phyloP scores from a whole-genome alignment of 192 early-diverging fungal species.

The Lobosporangium transversale region DNA sequence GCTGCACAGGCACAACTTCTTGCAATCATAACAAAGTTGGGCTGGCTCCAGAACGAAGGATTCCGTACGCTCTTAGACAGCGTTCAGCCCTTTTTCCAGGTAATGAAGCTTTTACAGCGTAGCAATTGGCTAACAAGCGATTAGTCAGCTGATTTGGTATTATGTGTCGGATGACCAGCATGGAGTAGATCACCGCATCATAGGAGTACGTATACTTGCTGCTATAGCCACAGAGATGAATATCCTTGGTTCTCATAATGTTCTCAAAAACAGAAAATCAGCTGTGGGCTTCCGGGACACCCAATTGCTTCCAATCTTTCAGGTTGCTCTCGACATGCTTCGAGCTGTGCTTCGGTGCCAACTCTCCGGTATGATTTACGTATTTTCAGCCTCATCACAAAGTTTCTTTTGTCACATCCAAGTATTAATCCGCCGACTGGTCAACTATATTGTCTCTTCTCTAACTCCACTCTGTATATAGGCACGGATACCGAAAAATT shows the following conservation, averaged over 20 bases:
- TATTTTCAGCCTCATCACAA: too few species aligned
- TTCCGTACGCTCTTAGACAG: conserved; percentile 65
- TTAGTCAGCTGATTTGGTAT: too few species aligned
- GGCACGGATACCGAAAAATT: conserved; percentile 16
- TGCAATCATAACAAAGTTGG: conserved; percentile 70
- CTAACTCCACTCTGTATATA: too few species aligned
- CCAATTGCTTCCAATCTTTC: conserved; percentile 43
- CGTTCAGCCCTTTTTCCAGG: conserved; percentile 68
- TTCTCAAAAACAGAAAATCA: conserved; percentile 27
- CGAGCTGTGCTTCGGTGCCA: conserved; percentile 19
- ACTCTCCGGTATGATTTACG: conserved; percentile 22
- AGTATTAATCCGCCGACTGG: too few species aligned
- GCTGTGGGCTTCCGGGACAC: conserved; percentile 45
- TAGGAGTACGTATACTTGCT: conserved; percentile 20
- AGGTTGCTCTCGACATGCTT: conserved; percentile 24
- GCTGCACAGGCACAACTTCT: conserved; percentile 67
- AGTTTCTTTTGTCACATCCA: too few species aligned
- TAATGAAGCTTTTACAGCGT: too few species aligned
- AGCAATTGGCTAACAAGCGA: too few species aligned
- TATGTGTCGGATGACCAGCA: too few species aligned
- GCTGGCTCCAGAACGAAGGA: conserved; percentile 76
- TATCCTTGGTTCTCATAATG: conserved; percentile 14
- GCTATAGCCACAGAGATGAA: conserved; percentile 42
- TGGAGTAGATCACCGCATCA: conserved; percentile 13
- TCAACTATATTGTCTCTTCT: too few species aligned